Evolutionary conservation across 2,329 filamentous ascomycete species (phyloP), one percentile per base, ranked within the genome.

Genomic region (Colletotrichum eleusines): DNA sequence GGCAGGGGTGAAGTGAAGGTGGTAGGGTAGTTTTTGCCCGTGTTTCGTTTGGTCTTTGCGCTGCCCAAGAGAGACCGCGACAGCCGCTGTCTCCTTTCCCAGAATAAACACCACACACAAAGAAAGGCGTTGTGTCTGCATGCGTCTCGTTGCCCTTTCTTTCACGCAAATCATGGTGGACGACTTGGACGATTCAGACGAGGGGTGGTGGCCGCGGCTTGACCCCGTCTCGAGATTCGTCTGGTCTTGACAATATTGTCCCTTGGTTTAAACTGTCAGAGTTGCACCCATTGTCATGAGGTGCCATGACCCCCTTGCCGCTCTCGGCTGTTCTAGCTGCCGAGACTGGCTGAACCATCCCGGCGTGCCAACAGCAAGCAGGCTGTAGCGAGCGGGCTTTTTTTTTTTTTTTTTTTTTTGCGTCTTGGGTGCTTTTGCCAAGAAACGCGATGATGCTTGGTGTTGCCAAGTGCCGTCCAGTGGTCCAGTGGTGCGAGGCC

Each of bases 1-100:
- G 31, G 31, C 7, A 8, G 6, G 18, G 18, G 18, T 3, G 42
- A 7, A 0, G 16, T 6, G 42, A 44, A 2, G 18, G 5, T 20
- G 42, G 18, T 8, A 53, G 63, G 64, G 64, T 63, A 71, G 64
- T 54, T 69, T 71, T 71, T 71, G 64, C 69, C 69, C 64, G 63
- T 68, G 64, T 71, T 68, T 71, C 68, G 68, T 68, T 71, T 71
- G 58, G 40, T 48, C 51, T 46, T 44, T 35, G 7, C 62, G 8
- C 8, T n/a, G 33, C 2, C 51, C 26, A 12, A 33, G 26, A 16
- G n/a, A 23, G 7, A 44, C 18, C 18, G 42, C 18, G 35, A 63
- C 28, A 20, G 35, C 26, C 35, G 44, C 55, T 28, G 48, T n/a
- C 18, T 38, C 50, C 31, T 31, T 50, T 50, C 62, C 31, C 20